Evolutionary conservation across 805 yeast genomes (phyloP), one percentile per base, ranked within the genome.

Genomic region (Kurtzmaniella cleridarum): DNA sequence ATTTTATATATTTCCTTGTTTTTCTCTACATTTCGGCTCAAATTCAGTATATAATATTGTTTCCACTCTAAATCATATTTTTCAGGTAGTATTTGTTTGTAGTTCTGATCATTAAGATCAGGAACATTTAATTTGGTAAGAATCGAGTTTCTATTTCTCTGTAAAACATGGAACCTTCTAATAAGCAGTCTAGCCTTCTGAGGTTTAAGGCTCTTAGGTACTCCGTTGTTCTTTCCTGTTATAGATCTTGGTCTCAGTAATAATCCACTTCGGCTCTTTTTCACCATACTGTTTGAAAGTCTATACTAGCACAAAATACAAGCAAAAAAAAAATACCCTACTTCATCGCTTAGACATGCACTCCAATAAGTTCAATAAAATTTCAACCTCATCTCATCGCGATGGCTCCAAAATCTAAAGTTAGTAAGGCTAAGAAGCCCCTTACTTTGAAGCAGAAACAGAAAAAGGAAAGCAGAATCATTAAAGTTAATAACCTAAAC

Each of bases 101-200:
- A 56, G 40, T 54, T 58, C 0, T 43, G 46, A 5, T 51, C 57
- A 17, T 45, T 53, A 3, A 62, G 40, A 1, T 38, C 44, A 2
- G 44, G 44, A 5, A 47, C 50, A 33, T 15, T 44, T 9, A 74
- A 57, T 36, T 55, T 55, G 3, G 41, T 40, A 34, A 75, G 48
- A 2, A 81, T 59, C 2, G 63, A 44, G 14, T 66, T 58, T 44
- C 73, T 71, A 43, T 76, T 71, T 48, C 82, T 85, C 41, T 81
- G 70, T 12, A 90, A 64, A 2, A 78, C 73, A 57, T 89, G 97
- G 47, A 78, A 88, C 30, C 88, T 60, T 40, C 96, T 71, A 20
- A 90, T 90, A 15, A 90, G 69, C 50, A 76, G 79, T 35, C 96
- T 67, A 0, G 95, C 83, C 49, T 78, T 69, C 32, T 73, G 71